Evolutionary conservation across 202 grass and related monocot genomes (phyloP).

Genomic region (Eragrostis tef): DNA sequence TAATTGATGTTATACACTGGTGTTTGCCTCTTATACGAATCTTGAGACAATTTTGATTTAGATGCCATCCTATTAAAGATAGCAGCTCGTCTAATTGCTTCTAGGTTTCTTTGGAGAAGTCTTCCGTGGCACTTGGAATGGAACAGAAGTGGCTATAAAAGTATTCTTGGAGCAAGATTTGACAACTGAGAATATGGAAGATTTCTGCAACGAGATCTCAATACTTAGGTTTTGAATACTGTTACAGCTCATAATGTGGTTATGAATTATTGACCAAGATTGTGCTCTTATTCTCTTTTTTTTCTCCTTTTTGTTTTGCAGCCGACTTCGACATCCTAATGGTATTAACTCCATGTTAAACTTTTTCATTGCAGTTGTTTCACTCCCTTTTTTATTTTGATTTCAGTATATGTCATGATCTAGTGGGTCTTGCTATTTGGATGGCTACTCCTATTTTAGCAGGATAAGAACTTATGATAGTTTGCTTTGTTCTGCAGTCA

Average conservation of each 20-base stretch:
- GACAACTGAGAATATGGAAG: slow-evolving; percentile 96
- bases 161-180: slow-evolving; percentile 98
- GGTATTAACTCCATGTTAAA: slow-evolving; percentile 59
- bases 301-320: slow-evolving; percentile 51
- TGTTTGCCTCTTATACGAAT: slow-evolving; percentile 9
- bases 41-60: slow-evolving; percentile 10
- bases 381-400: slow-evolving; percentile 33
- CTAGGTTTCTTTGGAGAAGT: slow-evolving; percentile 97
- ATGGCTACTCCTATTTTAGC: slow-evolving; percentile 32
- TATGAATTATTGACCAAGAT: slow-evolving; percentile 24
- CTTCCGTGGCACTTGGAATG: slow-evolving; percentile 93
- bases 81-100: slow-evolving; percentile 37
- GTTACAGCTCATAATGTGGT: slow-evolving; percentile 11
- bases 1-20: slow-evolving; percentile 20
- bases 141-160: slow-evolving; percentile 99
- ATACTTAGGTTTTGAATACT: slow-evolving; percentile 77
- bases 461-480: slow-evolving; percentile 17
- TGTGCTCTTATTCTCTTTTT: slow-evolving; percentile 36
- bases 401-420: slow-evolving; percentile 37
- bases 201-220: slow-evolving; percentile 99
- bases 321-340: slow-evolving; percentile 95
- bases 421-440: slow-evolving; percentile 24
- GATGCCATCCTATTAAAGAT: slow-evolving; percentile 16
- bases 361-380: slow-evolving; percentile 34
- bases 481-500: slow-evolving; percentile 66